phyloP scores from a whole-genome alignment of 1,284 basidiomycete genomes.

The Melampsora americana region DNA sequence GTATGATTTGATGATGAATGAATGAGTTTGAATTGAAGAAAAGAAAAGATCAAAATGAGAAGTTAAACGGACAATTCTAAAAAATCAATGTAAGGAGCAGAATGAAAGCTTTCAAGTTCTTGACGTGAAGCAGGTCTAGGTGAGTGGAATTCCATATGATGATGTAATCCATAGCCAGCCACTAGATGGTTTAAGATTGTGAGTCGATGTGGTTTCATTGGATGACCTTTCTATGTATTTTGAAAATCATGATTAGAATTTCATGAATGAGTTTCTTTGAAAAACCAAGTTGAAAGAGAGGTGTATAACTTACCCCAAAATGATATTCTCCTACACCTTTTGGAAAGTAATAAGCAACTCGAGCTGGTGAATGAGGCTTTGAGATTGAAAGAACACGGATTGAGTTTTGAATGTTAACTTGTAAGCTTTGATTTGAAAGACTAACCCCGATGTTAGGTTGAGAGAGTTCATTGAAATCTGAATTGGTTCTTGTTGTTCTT shows the following conservation, averaged over 20 bases:
- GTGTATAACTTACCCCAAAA: constrained; percentile 72
- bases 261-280: not conserved
- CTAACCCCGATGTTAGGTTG: not conserved
- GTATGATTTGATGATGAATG: constrained; percentile 54
- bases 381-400: not conserved
- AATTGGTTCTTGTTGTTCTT: not conserved
- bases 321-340: constrained; percentile 91
- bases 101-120: constrained; percentile 88
- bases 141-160: constrained; percentile 90
- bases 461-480: not conserved
- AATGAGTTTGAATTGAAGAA: constrained; percentile 19
- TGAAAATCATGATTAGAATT: constrained; percentile 47
- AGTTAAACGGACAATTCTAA: constrained; percentile 67
- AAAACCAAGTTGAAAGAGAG: constrained; percentile 37
- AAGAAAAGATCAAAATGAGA: constrained; percentile 8
- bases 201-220: constrained; percentile 95
- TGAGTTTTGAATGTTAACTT: not conserved
- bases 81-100: constrained; percentile 89
- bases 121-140: constrained; percentile 82
- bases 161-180: constrained; percentile 91
- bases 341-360: constrained; percentile 93
- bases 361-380: constrained; percentile 56
- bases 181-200: constrained; percentile 94
- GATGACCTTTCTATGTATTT: constrained; percentile 75
- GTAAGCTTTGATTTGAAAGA: not conserved